Percentiles rank a stretch among this genome's conserved stretches.
Evolutionary conservation across 768 basidiomycete species (phyloP).

Genomic region (Mycena amicta): DNA sequence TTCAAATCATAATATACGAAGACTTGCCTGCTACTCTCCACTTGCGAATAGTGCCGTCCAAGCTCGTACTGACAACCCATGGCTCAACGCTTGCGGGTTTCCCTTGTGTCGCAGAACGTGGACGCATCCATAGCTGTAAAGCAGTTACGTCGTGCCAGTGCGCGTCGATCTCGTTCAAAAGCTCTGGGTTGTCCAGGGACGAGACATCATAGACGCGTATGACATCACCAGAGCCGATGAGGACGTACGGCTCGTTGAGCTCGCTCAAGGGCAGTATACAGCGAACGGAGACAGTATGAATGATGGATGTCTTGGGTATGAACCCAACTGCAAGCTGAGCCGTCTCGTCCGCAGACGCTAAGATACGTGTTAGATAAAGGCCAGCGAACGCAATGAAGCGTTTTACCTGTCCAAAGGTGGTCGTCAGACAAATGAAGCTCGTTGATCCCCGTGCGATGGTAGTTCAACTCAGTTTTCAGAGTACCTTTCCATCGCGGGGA

Average conservation of each 20-base stretch:
- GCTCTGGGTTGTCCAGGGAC: slow-evolving; percentile 62
- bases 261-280: slow-evolving; percentile 72
- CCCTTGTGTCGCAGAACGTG: slow-evolving; percentile 44
- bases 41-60: slow-evolving; percentile 86
- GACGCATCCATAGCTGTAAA: slow-evolving; percentile 71
- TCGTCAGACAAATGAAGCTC: slow-evolving; percentile 67
- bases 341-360: slow-evolving; percentile 90
- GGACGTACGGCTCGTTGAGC: slow-evolving; percentile 69
- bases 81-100: slow-evolving; percentile 57
- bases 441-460: slow-evolving; percentile 85
- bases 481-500: slow-evolving; percentile 52
- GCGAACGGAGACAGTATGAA: slow-evolving; percentile 67
- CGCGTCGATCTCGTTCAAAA: slow-evolving; percentile 75
- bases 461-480: slow-evolving; percentile 55
- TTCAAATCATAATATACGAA: neutral
- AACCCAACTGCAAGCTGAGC: slow-evolving; percentile 52
- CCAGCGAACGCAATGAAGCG: neutral
- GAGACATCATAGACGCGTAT: slow-evolving; percentile 83
- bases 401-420: slow-evolving; percentile 86
- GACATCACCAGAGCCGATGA: slow-evolving; percentile 84
- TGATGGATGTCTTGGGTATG: slow-evolving; percentile 53
- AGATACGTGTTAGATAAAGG: neutral
- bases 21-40: slow-evolving; percentile 74
- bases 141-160: slow-evolving; percentile 90
- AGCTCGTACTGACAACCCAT: slow-evolving; percentile 81